These are phyloP conservation scores for Dactylis glomerata DNA, from an alignment of 176 grass and related monocot species.

Conservation along the genomic window DNA sequence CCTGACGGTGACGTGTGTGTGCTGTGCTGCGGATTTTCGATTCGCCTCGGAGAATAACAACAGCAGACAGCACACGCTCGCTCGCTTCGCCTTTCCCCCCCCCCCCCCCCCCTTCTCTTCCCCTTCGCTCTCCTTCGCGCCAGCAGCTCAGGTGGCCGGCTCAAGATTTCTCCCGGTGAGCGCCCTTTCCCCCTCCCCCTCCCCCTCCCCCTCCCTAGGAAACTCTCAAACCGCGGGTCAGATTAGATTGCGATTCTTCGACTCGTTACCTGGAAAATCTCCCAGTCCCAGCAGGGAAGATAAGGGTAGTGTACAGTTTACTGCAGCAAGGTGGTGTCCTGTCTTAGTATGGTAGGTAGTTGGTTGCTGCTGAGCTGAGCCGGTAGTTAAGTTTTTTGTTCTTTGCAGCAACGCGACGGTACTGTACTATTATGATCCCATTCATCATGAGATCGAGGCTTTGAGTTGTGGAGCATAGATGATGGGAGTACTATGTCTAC, in stretches of 20 bases:
- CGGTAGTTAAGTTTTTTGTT: not conserved
- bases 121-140: not conserved
- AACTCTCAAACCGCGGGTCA: not conserved
- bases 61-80: not conserved
- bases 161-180: constrained; percentile 27
- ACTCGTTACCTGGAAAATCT: not conserved
- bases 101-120: not conserved
- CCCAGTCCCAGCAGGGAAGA: not conserved
- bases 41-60: constrained; percentile 23
- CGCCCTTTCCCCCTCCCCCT: not conserved
- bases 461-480: not conserved
- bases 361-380: not conserved
- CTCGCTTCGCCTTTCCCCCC: constrained; percentile 32
- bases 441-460: not conserved
- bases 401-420: not conserved
- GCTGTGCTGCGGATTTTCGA: not conserved
- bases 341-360: not conserved
- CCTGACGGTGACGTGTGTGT: not conserved
- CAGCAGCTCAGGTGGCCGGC: not conserved
- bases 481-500: not conserved
- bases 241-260: not conserved
- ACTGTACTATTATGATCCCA: not conserved
- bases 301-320: not conserved
- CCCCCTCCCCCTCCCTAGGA: not conserved
- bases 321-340: not conserved